Conservation (phyloP, 441 rosid genomes). For the Cnidoscolus chayamansa region DNA sequence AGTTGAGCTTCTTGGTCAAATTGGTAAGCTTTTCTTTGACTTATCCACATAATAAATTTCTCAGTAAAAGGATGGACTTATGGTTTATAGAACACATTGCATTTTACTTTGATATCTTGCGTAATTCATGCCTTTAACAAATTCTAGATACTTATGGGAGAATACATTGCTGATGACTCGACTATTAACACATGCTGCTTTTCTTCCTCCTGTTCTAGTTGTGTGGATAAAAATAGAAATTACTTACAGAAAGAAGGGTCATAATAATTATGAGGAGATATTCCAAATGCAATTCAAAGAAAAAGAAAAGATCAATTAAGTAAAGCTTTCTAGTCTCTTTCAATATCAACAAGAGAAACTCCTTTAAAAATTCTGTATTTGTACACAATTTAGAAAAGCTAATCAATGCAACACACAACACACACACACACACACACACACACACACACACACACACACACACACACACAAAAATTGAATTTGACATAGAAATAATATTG, state of each 20-base stretch:
- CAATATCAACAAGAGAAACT: neutral
- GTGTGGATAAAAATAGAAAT: neutral
- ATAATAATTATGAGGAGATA: neutral
- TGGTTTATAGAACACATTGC: neutral
- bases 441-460: too few relatives aligned
- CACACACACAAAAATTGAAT: neutral
- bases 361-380: neutral
- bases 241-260: neutral
- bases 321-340: neutral
- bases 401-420: neutral
- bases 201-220: neutral
- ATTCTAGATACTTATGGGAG: neutral
- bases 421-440: too few relatives aligned
- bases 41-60: neutral
- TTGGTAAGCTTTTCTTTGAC: slow-evolving; percentile 47
- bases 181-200: neutral
- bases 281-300: neutral
- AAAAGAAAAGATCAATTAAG: neutral
- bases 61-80: neutral
- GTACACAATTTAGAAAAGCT: neutral
- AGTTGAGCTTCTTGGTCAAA: slow-evolving; percentile 98
- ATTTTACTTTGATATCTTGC: neutral
- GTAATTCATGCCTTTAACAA: neutral
- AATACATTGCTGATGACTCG: neutral
- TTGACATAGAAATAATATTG: neutral